These are phyloP conservation scores for Hypoxylon fragiforme DNA, from an alignment of 495 filamentous ascomycete species.

Conservation along the genomic window DNA sequence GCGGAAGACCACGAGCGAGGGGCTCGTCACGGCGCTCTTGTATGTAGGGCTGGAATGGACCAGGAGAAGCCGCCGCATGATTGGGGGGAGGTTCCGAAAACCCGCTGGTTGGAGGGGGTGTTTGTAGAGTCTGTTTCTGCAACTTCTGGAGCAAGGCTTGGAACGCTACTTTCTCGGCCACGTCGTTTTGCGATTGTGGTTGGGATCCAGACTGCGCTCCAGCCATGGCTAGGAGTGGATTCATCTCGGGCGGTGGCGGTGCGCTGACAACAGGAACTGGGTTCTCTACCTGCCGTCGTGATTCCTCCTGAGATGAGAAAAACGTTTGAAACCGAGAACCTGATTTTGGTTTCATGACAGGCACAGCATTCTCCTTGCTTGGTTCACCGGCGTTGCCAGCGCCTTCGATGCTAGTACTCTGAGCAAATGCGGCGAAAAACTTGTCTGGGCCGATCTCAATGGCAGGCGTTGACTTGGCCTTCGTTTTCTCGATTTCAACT, in stretches of 20 bases:
- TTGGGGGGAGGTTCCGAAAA: conserved; percentile 40
- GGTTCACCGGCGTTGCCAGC: conserved; percentile 41
- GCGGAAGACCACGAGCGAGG: conserved; percentile 34
- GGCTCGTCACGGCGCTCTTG: conserved; percentile 48
- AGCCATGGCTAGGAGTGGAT: conserved; percentile 35
- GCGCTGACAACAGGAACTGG: conserved; percentile 40
- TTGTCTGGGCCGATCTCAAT: conserved; percentile 72
- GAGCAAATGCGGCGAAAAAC: conserved; percentile 74
- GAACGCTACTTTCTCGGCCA: conserved; percentile 87
- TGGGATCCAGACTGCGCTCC: no score
- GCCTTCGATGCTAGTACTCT: conserved; percentile 38
- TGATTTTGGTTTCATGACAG: conserved; percentile 44
- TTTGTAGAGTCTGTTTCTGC: conserved; percentile 42
- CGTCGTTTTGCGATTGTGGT: conserved; percentile 52
- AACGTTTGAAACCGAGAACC: conserved; percentile 84
- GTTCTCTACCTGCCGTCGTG: conserved; percentile 59
- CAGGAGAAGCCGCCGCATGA: conserved; percentile 43
- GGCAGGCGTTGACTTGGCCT: conserved; percentile 58
- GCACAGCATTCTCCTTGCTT: conserved; percentile 44
- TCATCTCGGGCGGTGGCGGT: conserved; percentile 25
- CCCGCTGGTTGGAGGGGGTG: conserved; percentile 26
- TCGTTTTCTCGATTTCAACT: conserved; percentile 51
- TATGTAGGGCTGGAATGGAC: conserved; percentile 48
- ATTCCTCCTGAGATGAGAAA: conserved; percentile 68
- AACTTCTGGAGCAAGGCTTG: conserved; percentile 86